These are phyloP conservation scores for Xylariaceae sp. DNA, from an alignment of 2,329 filamentous ascomycete genomes.

Conservation along the genomic window DNA sequence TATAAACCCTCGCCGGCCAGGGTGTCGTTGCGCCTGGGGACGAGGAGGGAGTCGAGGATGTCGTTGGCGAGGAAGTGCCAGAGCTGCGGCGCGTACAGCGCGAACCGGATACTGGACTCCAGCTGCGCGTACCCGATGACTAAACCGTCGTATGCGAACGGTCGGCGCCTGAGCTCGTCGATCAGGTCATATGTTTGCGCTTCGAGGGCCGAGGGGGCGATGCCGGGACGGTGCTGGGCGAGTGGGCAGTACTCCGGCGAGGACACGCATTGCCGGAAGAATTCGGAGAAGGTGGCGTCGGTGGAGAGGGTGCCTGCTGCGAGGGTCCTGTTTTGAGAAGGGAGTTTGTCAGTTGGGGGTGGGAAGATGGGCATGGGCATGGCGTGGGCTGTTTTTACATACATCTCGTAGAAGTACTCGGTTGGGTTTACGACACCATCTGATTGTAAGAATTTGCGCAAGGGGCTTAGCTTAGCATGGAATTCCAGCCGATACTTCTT, in stretches of 20 bases:
- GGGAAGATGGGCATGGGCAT: no score
- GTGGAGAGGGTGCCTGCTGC: slow-evolving; percentile 22
- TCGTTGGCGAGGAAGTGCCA: slow-evolving; percentile 15
- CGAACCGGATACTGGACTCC: slow-evolving; percentile 15
- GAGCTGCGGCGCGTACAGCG: slow-evolving; percentile 18
- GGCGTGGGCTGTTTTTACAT: slow-evolving; percentile 8
- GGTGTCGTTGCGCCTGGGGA: slow-evolving; percentile 13
- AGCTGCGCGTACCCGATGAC: slow-evolving; percentile 25
- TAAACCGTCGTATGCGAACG: slow-evolving; percentile 19
- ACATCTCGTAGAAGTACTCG: slow-evolving; percentile 30
- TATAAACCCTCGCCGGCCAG: not conserved
- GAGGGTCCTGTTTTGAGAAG: not conserved
- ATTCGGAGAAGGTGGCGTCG: slow-evolving; percentile 27
- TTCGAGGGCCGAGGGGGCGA: slow-evolving; percentile 35
- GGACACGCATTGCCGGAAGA: slow-evolving; percentile 26
- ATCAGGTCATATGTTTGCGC: slow-evolving; percentile 32
- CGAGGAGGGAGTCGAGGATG: slow-evolving; percentile 13
- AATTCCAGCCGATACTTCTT: no score
- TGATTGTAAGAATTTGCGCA: slow-evolving; percentile 1
- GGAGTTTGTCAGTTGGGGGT: no score
- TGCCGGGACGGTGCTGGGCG: slow-evolving; percentile 22
- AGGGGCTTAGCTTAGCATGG: no score
- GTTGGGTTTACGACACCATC: slow-evolving; percentile 24
- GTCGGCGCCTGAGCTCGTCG: slow-evolving; percentile 25
- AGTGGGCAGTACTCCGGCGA: slow-evolving; percentile 25